Evolutionary conservation across 2,329 filamentous ascomycete genomes (phyloP).

Genomic region (Apiospora hydei): DNA sequence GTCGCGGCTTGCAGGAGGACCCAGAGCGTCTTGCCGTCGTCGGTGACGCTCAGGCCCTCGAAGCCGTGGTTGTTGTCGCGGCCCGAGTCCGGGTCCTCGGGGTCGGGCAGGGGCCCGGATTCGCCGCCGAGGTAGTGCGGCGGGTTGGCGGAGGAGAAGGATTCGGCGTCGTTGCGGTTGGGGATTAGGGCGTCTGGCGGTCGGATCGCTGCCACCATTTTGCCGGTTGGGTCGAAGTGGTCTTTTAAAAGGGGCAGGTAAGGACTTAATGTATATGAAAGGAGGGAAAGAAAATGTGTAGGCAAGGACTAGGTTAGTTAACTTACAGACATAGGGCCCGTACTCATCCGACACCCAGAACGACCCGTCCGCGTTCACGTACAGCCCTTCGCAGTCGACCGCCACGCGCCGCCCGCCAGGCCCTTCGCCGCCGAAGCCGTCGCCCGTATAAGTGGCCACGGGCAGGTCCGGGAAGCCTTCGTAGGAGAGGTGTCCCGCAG

Average conservation of each 20-base stretch:
- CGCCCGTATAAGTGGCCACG: conserved; percentile 67
- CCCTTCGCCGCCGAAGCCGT: conserved; percentile 71
- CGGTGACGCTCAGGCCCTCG: conserved; percentile 70
- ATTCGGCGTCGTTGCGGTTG: conserved; percentile 64
- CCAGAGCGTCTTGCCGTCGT: conserved; percentile 69
- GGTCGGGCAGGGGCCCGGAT: conserved; percentile 50
- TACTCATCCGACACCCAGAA: conserved; percentile 79
- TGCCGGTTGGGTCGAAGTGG: conserved; percentile 61
- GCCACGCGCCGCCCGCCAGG: conserved; percentile 65
- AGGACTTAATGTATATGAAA: not conserved
- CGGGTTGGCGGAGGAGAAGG: conserved; percentile 70
- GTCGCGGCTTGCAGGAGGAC: conserved; percentile 71
- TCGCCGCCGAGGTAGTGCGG: conserved; percentile 62
- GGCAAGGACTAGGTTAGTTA: not conserved
- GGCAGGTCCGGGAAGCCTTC: conserved; percentile 68
- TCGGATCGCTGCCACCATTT: conserved; percentile 68
- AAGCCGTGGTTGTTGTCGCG: conserved; percentile 79
- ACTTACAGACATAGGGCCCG: conserved; percentile 72
- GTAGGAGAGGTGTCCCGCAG: conserved; percentile 59
- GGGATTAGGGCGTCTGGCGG: conserved; percentile 72
- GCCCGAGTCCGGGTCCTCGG: conserved; percentile 65
- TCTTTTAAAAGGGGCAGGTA: conserved; percentile 29
- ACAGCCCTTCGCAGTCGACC: conserved; percentile 72
- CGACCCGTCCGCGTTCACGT: conserved; percentile 63
- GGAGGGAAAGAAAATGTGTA: not conserved